Evolutionary conservation across 805 yeast genomes (phyloP), one percentile per base, ranked within the genome.

Genomic region (Kregervanrija pseudodelftensis): DNA sequence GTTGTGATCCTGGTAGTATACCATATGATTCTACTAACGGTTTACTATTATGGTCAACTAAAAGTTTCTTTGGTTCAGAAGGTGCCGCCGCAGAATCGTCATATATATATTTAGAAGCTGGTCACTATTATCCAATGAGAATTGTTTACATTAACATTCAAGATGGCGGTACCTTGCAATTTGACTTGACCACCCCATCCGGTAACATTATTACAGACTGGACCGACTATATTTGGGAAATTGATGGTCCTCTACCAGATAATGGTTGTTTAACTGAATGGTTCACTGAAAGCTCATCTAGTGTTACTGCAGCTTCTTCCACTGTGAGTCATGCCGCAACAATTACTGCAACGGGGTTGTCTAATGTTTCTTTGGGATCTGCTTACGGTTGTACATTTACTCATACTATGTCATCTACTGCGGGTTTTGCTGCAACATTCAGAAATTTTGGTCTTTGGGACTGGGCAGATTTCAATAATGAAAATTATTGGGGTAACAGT

Each of bases 341-440:
- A 4, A 17, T 17, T 17, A 17, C 22, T 5, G 22, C 22, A 17
- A 17, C 22, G 3, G 22, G 22, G 5, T 17, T 17, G 22, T 17
- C 22, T 17, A 17, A 17, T 17, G 22, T 17, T 17, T 17, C 22
- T 17, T 17, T 17, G 22, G 22, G 22, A 3, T 17, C 22, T 22
- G 47, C 41, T 11, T 36, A 43, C n/a, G 43, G 43, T 14, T 44
- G 47, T 33, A 11, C 13, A 1, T 17, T 44, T 2, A 30, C 28
- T 7, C 2, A 15, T 2, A 28, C 4, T 12, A 17, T 31, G 4
- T 44, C 47, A 5, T 13, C 41, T 10, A 13, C 39, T 8, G 31
- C 14, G 15, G 47, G 47, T 22, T 44, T 44, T 16, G 43, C 40
- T 40, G 47, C 47, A 10, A 44, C 43, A 1, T 44, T 44, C 9